These are phyloP conservation scores for Dictyostelium purpureum DNA, from an alignment of 78 protist genomes.

Conservation along the genomic window DNA sequence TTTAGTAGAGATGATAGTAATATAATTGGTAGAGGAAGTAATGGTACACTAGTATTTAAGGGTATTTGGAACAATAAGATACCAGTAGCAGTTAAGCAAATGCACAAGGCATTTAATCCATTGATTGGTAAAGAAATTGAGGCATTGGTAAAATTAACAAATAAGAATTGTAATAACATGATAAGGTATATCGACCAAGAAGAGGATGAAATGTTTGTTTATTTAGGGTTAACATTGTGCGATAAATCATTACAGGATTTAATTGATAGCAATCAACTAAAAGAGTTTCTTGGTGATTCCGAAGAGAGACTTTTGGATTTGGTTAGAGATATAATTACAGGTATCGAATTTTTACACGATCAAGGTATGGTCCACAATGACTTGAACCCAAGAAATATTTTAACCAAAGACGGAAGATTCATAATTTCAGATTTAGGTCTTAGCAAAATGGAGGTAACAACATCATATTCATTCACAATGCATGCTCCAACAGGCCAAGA, in stretches of 20 bases:
- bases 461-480: slow-evolving; percentile 40
- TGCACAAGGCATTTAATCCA: slow-evolving; percentile 53
- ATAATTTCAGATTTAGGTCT: slow-evolving; percentile 51
- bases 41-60: slow-evolving; percentile 56
- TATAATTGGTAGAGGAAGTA: slow-evolving; percentile 71
- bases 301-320: not conserved
- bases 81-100: slow-evolving; percentile 66
- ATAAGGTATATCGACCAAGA: slow-evolving; percentile 68
- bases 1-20: slow-evolving; percentile 23
- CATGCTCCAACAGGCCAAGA: slow-evolving; percentile 72
- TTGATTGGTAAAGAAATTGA: slow-evolving; percentile 39
- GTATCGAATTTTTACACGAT: slow-evolving; percentile 29
- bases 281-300: not conserved
- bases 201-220: slow-evolving; percentile 62
- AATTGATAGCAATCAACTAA: not conserved
- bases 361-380: slow-evolving; percentile 63
- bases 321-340: slow-evolving; percentile 35
- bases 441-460: slow-evolving; percentile 40
- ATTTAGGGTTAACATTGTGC: slow-evolving; percentile 56
- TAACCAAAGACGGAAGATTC: slow-evolving; percentile 28
- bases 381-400: slow-evolving; percentile 58
- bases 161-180: slow-evolving; percentile 23
- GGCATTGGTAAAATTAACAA: slow-evolving; percentile 22
- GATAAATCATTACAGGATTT: slow-evolving; percentile 36
- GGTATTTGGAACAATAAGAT: slow-evolving; percentile 53